A percentile compares a stretch with the other conserved stretches of the same genome.
phyloP scores from a whole-genome alignment of 768 basidiomycete genomes.

The Obba rivulosa region DNA sequence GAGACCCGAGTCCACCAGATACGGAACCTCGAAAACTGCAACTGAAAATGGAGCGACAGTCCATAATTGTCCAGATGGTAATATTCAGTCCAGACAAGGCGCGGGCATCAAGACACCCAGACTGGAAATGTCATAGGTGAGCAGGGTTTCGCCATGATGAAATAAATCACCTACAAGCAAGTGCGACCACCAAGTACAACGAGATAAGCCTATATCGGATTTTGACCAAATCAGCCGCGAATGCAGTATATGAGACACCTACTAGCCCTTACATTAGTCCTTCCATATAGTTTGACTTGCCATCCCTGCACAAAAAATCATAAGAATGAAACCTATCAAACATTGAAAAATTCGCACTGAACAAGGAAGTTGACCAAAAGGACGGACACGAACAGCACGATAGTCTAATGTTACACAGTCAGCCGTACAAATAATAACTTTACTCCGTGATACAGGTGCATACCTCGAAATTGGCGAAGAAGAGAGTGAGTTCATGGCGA shows the following conservation, averaged over 20 bases:
- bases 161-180: constrained; percentile 54
- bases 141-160: not conserved
- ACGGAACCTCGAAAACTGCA: too few species aligned
- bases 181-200: constrained; percentile 75
- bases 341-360: constrained; percentile 11
- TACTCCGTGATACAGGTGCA: constrained; percentile 5
- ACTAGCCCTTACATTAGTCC: constrained; percentile 57
- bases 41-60: too few species aligned
- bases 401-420: constrained; percentile 45
- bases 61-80: too few species aligned
- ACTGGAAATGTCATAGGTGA: constrained; percentile 19
- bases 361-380: constrained; percentile 76
- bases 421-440: not conserved
- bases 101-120: constrained; percentile 44
- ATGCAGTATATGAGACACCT: too few species aligned
- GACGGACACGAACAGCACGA: constrained; percentile 82
- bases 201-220: constrained; percentile 33
- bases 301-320: constrained; percentile 43
- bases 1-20: too few species aligned
- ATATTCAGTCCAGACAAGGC: too few species aligned
- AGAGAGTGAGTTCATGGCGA: constrained; percentile 68
- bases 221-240: not conserved
- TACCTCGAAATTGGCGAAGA: constrained; percentile 85
- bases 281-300: constrained; percentile 90
- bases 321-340: not conserved